These are phyloP conservation scores for Vigna unguiculata DNA, from an alignment of 306 rosid species.

Conservation along the genomic window DNA sequence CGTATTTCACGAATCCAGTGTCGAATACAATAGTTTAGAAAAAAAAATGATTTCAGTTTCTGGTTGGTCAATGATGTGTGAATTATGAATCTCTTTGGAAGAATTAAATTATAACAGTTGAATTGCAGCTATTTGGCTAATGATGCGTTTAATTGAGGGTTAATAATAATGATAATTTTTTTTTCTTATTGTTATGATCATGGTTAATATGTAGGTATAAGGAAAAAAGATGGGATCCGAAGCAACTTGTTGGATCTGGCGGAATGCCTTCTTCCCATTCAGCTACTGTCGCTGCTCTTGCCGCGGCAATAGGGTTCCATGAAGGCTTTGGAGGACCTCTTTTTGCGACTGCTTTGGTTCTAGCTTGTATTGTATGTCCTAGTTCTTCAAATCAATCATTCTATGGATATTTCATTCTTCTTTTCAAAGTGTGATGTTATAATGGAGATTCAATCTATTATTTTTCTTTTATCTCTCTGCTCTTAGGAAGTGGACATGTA, in stretches of 20 bases:
- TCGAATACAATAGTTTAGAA: neutral
- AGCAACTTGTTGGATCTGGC: slow-evolving; percentile 87
- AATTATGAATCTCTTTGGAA: slow-evolving; percentile 7
- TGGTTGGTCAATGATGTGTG: slow-evolving; percentile 8
- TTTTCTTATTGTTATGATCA: neutral
- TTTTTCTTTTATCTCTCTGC: neutral
- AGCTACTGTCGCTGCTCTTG: slow-evolving; percentile 92
- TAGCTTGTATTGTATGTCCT: slow-evolving; percentile 82
- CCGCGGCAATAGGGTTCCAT: slow-evolving; percentile 83
- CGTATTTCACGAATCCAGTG: neutral
- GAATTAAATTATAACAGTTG: neutral
- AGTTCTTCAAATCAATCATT: slow-evolving; percentile 11
- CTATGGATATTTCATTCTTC: slow-evolving; percentile 10
- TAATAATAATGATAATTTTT: neutral
- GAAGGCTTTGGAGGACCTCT: slow-evolving; percentile 90
- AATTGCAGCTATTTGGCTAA: neutral
- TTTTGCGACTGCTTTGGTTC: slow-evolving; percentile 78
- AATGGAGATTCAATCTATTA: slow-evolving; percentile 1
- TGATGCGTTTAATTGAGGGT: slow-evolving; percentile 37
- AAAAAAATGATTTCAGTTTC: neutral
- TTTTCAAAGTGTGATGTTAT: slow-evolving; percentile 14
- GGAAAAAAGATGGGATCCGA: slow-evolving; percentile 92
- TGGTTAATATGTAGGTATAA: slow-evolving; percentile 62
- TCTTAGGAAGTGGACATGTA: neutral
- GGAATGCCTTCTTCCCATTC: slow-evolving; percentile 99